phyloP scores from a whole-genome alignment of 2,329 filamentous ascomycete genomes.

The Ophiostoma sp. region DNA sequence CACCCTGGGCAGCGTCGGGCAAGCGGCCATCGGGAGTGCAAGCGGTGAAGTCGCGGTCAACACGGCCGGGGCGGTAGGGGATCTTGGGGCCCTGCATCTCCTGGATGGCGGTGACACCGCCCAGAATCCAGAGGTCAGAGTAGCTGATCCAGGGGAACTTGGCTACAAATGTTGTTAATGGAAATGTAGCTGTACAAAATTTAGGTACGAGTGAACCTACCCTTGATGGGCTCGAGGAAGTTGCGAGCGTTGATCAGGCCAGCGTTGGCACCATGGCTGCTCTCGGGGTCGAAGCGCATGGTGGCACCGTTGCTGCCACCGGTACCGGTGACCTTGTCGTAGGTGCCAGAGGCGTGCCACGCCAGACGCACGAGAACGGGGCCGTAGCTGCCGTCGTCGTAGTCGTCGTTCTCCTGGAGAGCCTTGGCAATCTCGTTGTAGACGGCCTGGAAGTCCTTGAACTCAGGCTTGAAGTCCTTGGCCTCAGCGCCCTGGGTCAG shows the following conservation, averaged over 20 bases:
- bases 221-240: constrained; percentile 88
- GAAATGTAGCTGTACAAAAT: not conserved
- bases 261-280: constrained; percentile 87
- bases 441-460: constrained; percentile 90
- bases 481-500: constrained; percentile 51
- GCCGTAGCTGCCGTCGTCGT: constrained; percentile 94
- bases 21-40: constrained; percentile 92
- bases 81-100: constrained; percentile 89
- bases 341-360: constrained; percentile 93
- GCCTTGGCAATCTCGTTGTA: constrained; percentile 78
- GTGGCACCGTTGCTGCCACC: constrained; percentile 95
- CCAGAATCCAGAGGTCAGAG: constrained; percentile 95
- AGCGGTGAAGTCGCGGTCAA: constrained; percentile 69
- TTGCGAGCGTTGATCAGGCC: constrained; percentile 80
- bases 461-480: constrained; percentile 64
- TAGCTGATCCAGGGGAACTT: constrained; percentile 95
- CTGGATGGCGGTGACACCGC: constrained; percentile 78
- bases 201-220: constrained; percentile 44
- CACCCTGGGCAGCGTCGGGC: constrained; percentile 64
- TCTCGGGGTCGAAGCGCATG: constrained; percentile 90
- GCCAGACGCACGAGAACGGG: constrained; percentile 85
- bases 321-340: constrained; percentile 78
- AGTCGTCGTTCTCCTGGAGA: constrained; percentile 85
- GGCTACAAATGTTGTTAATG: constrained; percentile 37
- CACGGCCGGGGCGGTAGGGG: constrained; percentile 81